Evolutionary conservation across 2,329 filamentous ascomycete genomes (phyloP).

Genomic region (Aquanectria penicillioides): DNA sequence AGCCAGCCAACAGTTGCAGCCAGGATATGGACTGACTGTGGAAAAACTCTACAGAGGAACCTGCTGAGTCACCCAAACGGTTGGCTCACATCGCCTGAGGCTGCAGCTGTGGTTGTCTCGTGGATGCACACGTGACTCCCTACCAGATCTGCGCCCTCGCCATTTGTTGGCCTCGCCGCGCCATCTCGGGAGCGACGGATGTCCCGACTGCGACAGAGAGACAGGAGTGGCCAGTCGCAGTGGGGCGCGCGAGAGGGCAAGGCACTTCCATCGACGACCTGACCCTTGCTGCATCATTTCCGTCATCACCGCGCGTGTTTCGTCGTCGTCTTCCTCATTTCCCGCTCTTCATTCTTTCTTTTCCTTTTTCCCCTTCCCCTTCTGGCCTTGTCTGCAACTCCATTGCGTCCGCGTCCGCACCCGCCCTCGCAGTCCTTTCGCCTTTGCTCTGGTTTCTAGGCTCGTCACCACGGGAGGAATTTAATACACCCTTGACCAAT

Average conservation of each 20-base stretch:
- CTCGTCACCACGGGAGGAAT: too few relatives aligned
- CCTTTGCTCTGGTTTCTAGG: too few relatives aligned
- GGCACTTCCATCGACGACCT: slow-evolving; percentile 14
- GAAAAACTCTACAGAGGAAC: background rate
- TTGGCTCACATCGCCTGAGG: background rate
- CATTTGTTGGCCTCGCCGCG: slow-evolving; percentile 5
- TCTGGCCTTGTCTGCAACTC: background rate
- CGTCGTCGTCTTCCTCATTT: slow-evolving; percentile 25
- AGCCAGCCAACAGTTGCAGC: too few relatives aligned
- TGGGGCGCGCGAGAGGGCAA: slow-evolving; percentile 12
- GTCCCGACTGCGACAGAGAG: slow-evolving; percentile 21
- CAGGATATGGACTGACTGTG: too few relatives aligned
- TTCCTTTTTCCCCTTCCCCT: slow-evolving; percentile 10
- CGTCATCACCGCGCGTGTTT: slow-evolving; percentile 31
- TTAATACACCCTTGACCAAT: background rate
- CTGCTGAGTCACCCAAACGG: slow-evolving; percentile 11
- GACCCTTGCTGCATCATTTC: slow-evolving; percentile 42
- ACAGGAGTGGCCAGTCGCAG: slow-evolving; percentile 2
- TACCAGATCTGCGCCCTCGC: slow-evolving; percentile 1
- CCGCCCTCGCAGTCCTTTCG: background rate
- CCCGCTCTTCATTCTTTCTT: slow-evolving; percentile 8
- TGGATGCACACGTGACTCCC: slow-evolving; percentile 11
- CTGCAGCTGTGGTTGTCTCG: slow-evolving; percentile 2
- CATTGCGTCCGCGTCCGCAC: background rate
- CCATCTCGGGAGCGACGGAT: slow-evolving; percentile 19